Conservation (phyloP, 2,329 filamentous ascomycete genomes). For the Penicillium sp. region DNA sequence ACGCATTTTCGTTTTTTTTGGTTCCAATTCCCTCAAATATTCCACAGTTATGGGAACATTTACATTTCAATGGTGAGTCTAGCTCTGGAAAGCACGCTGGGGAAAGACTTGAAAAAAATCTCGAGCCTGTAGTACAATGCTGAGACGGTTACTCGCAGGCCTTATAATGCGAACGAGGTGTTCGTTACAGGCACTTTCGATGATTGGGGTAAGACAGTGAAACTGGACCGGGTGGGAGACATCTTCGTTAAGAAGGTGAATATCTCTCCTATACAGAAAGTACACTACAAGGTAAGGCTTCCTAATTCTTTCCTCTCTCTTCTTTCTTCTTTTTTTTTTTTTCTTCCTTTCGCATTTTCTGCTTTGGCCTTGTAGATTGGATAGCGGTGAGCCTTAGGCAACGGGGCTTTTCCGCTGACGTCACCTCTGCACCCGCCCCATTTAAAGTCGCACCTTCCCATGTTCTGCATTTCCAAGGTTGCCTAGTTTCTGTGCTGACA, state of each 20-base stretch:
- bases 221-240: constrained; percentile 72
- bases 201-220: constrained; percentile 83
- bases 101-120: neutral
- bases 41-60: constrained; percentile 33
- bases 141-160: constrained; percentile 57
- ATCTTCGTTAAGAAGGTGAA: constrained; percentile 77
- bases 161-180: constrained; percentile 78
- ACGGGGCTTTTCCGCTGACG: constrained; percentile 18
- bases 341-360: neutral
- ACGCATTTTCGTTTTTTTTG: neutral
- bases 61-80: constrained; percentile 41
- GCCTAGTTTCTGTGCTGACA: constrained; percentile 12
- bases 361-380: constrained; percentile 7
- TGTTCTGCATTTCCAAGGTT: neutral
- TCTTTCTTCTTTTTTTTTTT: constrained; percentile 11
- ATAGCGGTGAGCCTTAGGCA: constrained; percentile 25
- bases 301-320: constrained; percentile 5
- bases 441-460: constrained; percentile 20
- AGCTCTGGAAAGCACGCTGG: neutral
- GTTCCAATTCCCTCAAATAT: neutral
- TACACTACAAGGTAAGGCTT: constrained; percentile 84
- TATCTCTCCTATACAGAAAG: constrained; percentile 67
- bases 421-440: constrained; percentile 20
- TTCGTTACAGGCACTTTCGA: constrained; percentile 96
- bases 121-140: constrained; percentile 22